Base-by-base conservation (phyloP, 1,284 basidiomycete species). In the Ceratobasidium sp. region DNA sequence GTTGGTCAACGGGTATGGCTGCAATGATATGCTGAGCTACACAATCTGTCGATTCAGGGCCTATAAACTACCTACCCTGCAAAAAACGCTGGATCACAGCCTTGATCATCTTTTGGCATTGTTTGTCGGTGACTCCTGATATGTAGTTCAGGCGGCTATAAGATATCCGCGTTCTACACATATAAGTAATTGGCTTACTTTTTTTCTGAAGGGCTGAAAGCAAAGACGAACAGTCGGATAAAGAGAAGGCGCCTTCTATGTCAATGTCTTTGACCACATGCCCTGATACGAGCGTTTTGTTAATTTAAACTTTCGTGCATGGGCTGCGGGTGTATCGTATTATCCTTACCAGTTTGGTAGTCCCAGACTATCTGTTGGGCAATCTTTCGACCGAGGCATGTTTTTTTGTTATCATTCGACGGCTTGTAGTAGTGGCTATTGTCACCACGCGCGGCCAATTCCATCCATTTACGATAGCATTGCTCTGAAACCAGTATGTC, bases 341-440 rank as follows among this genome's bases (percentile, higher is more conserved):
- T 14, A 21, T 21, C 26, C 34, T 23, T 23, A 67, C 50, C 23
- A 26, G 50, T 67, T 23, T 67, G 64, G n/a, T 67, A 52, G n/a
- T 67, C 64, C 64, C 64, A 67, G 16, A 67, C 64, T 26, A 67
- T 52, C 28, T 67, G 64, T 32, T 67, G 64, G 12, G 64, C 64
- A 26, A 67, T 67, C 30, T 67, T 67, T 28, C 64, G 46, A 21
- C 64, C 64, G 41, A 67, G 50, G 23, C 64, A 67, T 26, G 53
- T 36, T 32, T 67, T 55, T 28, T 41, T 55, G 4, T 36, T 21
- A 9, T 67, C 10, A 5, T 34, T 18, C 21, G 50, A 67, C 14
- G 64, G 64, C 26, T 18, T 43, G 26, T 32, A 67, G 18, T 53
- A 45, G 30, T 67, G 64, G n/a, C n/a, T n/a, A n/a, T 50, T 67